Evolutionary conservation across 2,329 filamentous ascomycete species (phyloP), one percentile per base, ranked within the genome.

Genomic region (Dactylonectria estremocensis): DNA sequence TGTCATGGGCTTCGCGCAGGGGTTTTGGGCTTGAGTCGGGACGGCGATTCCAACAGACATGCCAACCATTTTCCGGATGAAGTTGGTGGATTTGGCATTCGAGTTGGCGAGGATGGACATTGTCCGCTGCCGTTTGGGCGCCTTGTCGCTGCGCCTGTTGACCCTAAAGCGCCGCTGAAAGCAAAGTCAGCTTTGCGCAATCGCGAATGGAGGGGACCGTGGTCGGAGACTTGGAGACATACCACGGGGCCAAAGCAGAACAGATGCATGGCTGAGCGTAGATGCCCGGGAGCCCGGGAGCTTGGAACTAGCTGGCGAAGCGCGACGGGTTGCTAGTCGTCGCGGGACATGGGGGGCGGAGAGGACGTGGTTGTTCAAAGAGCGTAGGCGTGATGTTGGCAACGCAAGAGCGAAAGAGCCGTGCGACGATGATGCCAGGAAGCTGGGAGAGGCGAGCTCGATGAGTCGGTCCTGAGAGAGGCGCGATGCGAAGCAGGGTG

Each of bases 91-190:
- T 24, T 76, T 67, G 52, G 73, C 65, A 52, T 82, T 81, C 24
- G 79, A 77, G 63, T 78, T 79, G 55, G 77, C 81, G 59, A 83
- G 82, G 63, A 84, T 79, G 61, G 81, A 83, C 71, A 83, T 77
- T 40, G 81, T 83, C 22, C 77, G 79, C 49, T 74, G 67, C 28
- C 81, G 81, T 49, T 73, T 70, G 50, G 75, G 79, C 45, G 18
- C 49, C 28, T 55, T 28, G n/a, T 63, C 60, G 13, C 72, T 70
- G 28, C 75, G 69, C 45, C 54, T 59, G 45, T 60, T 68, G 57
- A 50, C 57, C 33, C 59, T 64, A 11, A 53, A 61, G 40, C 66
- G 70, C 57, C 70, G 67, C 70, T 69, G 55, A 22, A 56, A 8
- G n/a, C n/a, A 43, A 9, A 37, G 37, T 74, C 22, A 74, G 72